A percentile compares a stretch with the other conserved stretches of the same genome.
These are phyloP conservation scores for Chenopodium suecicum DNA, from an alignment of 148 eudicot genomes.

Conservation along the genomic window DNA sequence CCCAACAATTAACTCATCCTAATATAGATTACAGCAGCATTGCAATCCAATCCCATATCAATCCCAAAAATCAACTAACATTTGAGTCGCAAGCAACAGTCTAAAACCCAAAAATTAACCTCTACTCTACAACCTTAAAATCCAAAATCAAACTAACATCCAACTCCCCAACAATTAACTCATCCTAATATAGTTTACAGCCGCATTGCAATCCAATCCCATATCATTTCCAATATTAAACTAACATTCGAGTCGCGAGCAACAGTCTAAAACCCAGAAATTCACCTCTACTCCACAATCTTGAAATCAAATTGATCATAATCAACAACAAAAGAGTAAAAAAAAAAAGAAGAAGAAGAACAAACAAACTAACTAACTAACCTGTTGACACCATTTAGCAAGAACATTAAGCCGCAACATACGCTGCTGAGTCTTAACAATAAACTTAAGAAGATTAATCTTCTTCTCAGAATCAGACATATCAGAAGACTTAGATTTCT, in stretches of 20 bases:
- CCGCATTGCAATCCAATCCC: not conserved
- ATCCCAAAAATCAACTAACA: not conserved
- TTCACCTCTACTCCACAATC: not conserved
- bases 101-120: not conserved
- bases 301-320: not conserved
- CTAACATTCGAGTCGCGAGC: not conserved
- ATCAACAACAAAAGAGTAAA: not conserved
- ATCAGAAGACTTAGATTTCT: constrained; percentile 64
- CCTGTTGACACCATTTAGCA: constrained; percentile 97
- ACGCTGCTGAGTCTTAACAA: constrained; percentile 91
- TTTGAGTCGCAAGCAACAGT: not conserved
- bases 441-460: constrained; percentile 74
- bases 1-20: not conserved
- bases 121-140: not conserved
- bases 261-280: not conserved
- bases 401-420: constrained; percentile 97
- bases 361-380: not conserved
- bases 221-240: not conserved
- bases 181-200: not conserved
- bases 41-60: not conserved
- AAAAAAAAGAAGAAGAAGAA: not conserved
- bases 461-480: constrained; percentile 88
- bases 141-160: no score
- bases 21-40: not conserved
- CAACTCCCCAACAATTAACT: not conserved